phyloP scores from a whole-genome alignment of 1,284 basidiomycete genomes.

The Trichosporon ovoides region DNA sequence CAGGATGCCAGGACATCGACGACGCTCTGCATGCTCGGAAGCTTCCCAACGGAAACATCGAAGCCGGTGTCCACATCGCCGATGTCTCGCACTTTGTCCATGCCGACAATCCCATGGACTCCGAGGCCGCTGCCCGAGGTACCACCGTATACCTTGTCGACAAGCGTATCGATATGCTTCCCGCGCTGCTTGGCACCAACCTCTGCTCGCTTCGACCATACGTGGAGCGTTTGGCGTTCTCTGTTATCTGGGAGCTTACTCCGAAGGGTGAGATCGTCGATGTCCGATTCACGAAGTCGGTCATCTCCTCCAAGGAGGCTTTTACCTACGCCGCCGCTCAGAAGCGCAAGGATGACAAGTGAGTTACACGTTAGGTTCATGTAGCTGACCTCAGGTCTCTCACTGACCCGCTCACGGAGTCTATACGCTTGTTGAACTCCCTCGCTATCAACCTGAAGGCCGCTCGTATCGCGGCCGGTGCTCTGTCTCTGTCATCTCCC shows the following conservation, averaged over 20 bases:
- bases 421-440: constrained; percentile 83
- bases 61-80: constrained; percentile 98
- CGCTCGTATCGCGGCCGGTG: constrained; percentile 85
- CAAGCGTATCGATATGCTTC: constrained; percentile 98
- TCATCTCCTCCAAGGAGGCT: constrained; percentile 92
- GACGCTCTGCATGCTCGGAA: constrained; percentile 92
- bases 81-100: constrained; percentile 97
- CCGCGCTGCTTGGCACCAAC: constrained; percentile 88
- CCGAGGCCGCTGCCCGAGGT: constrained; percentile 87
- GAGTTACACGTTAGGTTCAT: constrained; percentile 44
- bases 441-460: constrained; percentile 83
- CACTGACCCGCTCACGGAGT: constrained; percentile 76
- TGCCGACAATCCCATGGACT: constrained; percentile 93
- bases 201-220: constrained; percentile 88
- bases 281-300: constrained; percentile 89
- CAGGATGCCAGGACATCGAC: constrained; percentile 97
- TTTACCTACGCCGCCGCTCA: constrained; percentile 99
- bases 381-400: constrained; percentile 54
- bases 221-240: constrained; percentile 93
- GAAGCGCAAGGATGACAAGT: constrained; percentile 86
- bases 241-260: constrained; percentile 89
- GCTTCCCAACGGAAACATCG: constrained; percentile 89
- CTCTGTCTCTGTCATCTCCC: constrained; percentile 92
- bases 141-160: constrained; percentile 99
- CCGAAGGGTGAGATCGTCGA: constrained; percentile 82